Evolutionary conservation across 768 basidiomycete genomes (phyloP).

Genomic region (Leccinum truebloodii): DNA sequence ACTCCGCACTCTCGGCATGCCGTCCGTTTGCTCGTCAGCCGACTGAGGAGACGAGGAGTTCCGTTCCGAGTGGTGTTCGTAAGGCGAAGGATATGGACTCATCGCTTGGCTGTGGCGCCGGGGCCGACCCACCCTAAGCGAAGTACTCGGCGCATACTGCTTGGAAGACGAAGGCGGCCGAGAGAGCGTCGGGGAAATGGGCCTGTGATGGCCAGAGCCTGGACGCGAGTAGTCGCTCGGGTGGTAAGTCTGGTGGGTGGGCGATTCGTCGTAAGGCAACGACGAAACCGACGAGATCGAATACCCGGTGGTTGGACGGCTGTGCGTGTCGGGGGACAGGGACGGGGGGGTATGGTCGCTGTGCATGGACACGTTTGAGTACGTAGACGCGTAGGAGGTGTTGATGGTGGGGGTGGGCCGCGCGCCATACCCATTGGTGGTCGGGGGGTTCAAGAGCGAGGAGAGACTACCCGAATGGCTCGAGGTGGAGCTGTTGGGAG

Average conservation of each 20-base stretch:
- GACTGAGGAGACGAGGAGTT: constrained; percentile 75
- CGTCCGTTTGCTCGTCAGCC: constrained; percentile 45
- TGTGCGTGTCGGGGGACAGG: constrained; percentile 69
- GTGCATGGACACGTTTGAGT: constrained; percentile 69
- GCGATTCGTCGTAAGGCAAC: constrained; percentile 64
- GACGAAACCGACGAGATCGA: constrained; percentile 84
- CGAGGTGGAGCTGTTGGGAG: constrained; percentile 53
- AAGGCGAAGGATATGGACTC: constrained; percentile 84
- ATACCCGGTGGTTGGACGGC: constrained; percentile 83
- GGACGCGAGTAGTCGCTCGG: constrained; percentile 68
- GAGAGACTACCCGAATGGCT: constrained; percentile 75
- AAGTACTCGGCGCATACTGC: constrained; percentile 48
- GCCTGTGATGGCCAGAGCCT: constrained; percentile 69
- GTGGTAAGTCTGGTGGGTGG: constrained; percentile 40
- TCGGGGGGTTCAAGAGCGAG: constrained; percentile 73
- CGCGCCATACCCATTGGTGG: constrained; percentile 40
- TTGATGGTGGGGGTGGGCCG: constrained; percentile 71
- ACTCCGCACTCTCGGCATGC: constrained; percentile 74
- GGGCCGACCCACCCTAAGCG: constrained; percentile 69
- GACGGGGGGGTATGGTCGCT: constrained; percentile 68
- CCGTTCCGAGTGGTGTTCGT: constrained; percentile 66
- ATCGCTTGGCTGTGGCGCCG: constrained; percentile 85
- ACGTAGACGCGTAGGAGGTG: constrained; percentile 66
- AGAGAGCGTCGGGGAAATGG: constrained; percentile 60
- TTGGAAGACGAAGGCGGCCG: constrained; percentile 71